Evolutionary conservation across 2,329 filamentous ascomycete genomes (phyloP).

Genomic region (Epichloe gansuensis): DNA sequence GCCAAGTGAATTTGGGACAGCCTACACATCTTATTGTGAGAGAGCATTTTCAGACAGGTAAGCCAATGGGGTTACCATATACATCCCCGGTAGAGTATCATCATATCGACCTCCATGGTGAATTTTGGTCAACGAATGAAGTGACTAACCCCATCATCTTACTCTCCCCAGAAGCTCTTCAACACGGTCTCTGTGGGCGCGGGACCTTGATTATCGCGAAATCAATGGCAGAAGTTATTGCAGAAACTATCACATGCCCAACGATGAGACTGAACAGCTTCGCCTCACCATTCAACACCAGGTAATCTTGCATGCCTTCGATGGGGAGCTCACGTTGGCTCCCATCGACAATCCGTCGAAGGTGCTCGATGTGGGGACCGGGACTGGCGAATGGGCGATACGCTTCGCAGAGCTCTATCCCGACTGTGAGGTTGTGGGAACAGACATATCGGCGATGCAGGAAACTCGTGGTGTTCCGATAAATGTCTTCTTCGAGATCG

Average conservation of each 20-base stretch:
- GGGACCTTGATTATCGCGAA: slow-evolving; percentile 42
- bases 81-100: too few relatives aligned
- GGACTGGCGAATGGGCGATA: slow-evolving; percentile 40
- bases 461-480: slow-evolving; percentile 44
- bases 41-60: slow-evolving; percentile 25
- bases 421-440: slow-evolving; percentile 44
- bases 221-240: slow-evolving; percentile 54
- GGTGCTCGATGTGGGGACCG: slow-evolving; percentile 47
- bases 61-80: slow-evolving; percentile 12
- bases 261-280: slow-evolving; percentile 53
- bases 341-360: slow-evolving; percentile 26
- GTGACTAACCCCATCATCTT: too few relatives aligned
- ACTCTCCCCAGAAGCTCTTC: slow-evolving; percentile 24
- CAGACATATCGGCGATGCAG: slow-evolving; percentile 44
- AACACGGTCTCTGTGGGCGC: slow-evolving; percentile 36
- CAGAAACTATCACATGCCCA: slow-evolving; percentile 52
- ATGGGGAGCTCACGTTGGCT: slow-evolving; percentile 32
- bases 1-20: slow-evolving; percentile 22
- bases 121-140: neutral
- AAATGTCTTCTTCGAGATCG: slow-evolving; percentile 48
- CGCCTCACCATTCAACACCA: slow-evolving; percentile 51
- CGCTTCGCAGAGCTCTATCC: slow-evolving; percentile 42
- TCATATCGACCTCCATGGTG: too few relatives aligned
- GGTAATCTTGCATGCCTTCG: slow-evolving; percentile 43
- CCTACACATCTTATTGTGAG: slow-evolving; percentile 20